phyloP scores from a whole-genome alignment of 352 stramenopile genomes.

The Phytophthora kernoviae region DNA sequence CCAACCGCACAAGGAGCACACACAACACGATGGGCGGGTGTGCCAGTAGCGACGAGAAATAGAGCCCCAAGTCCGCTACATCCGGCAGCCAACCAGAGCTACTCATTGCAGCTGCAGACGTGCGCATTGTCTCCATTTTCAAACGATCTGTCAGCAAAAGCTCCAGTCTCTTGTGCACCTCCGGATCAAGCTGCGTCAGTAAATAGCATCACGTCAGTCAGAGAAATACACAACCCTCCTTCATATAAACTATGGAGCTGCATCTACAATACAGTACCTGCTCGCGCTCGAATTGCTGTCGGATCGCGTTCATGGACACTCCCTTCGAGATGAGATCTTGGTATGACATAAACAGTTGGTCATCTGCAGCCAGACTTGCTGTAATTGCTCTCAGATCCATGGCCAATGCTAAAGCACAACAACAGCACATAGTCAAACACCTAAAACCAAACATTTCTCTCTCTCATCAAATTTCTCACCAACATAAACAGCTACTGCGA shows the following conservation, averaged over 20 bases:
- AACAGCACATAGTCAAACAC: not conserved
- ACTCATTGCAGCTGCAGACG: conserved; percentile 7
- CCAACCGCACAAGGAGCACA: conserved; percentile 61
- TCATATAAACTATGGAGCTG: too few species aligned
- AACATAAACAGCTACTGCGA: conserved; percentile 52
- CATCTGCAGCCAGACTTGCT: conserved; percentile 47
- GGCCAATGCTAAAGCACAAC: conserved; percentile 35
- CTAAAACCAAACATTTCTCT: conserved; percentile 2
- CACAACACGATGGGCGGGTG: conserved; percentile 71
- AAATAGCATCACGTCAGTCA: not conserved
- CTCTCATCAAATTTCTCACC: conserved; percentile 25
- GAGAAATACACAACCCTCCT: not conserved
- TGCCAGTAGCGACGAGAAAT: conserved; percentile 52
- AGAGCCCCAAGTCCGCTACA: conserved; percentile 52
- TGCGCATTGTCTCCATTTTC: conserved; percentile 28
- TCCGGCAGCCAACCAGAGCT: conserved; percentile 53
- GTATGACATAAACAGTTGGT: conserved; percentile 64
- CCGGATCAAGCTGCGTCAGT: conserved; percentile 32
- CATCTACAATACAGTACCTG: too few species aligned
- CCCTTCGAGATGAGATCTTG: conserved; percentile 65
- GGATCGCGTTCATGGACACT: conserved; percentile 64
- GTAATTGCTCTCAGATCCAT: conserved; percentile 57
- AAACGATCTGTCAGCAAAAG: conserved; percentile 49
- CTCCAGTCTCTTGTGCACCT: conserved; percentile 54
- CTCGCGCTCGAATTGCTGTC: conserved; percentile 74